Percentiles rank a stretch among this genome's conserved stretches.
phyloP scores from a whole-genome alignment of 2,329 filamentous ascomycete species.

The Ustulina deusta region DNA sequence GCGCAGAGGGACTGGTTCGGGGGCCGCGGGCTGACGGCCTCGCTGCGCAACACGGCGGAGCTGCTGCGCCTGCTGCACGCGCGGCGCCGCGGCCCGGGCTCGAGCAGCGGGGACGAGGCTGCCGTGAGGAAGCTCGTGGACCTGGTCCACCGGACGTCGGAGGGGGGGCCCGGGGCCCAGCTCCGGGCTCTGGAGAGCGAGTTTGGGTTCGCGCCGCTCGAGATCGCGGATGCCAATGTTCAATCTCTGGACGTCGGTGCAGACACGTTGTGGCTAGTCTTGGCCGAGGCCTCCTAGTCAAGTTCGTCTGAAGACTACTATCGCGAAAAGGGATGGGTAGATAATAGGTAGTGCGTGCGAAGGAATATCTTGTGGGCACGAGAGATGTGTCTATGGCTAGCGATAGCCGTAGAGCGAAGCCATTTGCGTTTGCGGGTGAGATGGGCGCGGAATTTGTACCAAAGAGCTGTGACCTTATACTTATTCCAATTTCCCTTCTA shows the following conservation, averaged over 20 bases:
- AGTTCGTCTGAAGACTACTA: background rate
- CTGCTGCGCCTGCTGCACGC: slow-evolving; percentile 8
- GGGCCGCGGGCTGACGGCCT: slow-evolving; percentile 51
- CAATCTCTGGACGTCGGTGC: slow-evolving; percentile 29
- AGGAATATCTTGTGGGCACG: background rate
- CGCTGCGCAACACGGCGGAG: slow-evolving; percentile 27
- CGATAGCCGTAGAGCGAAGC: background rate
- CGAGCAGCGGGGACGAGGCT: background rate
- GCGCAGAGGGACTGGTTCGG: slow-evolving; percentile 60
- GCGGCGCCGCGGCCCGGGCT: background rate
- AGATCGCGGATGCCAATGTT: slow-evolving; percentile 10
- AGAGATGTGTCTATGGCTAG: background rate
- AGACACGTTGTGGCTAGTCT: slow-evolving; percentile 36
- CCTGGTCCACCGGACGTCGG: slow-evolving; percentile 7
- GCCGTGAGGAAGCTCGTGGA: slow-evolving; percentile 26
- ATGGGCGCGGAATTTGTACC: too few relatives aligned
- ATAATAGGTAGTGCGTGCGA: background rate
- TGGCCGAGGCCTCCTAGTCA: slow-evolving; percentile 16
- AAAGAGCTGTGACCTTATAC: background rate
- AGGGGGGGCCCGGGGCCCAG: slow-evolving; percentile 21
- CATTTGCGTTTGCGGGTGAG: background rate
- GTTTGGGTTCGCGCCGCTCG: slow-evolving; percentile 31
- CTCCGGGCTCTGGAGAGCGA: slow-evolving; percentile 22
- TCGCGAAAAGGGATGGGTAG: background rate
- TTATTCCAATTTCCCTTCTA: background rate